These are phyloP conservation scores for Scheffersomyces quercinus DNA, from an alignment of 1,139 yeast species.

Conservation along the genomic window DNA sequence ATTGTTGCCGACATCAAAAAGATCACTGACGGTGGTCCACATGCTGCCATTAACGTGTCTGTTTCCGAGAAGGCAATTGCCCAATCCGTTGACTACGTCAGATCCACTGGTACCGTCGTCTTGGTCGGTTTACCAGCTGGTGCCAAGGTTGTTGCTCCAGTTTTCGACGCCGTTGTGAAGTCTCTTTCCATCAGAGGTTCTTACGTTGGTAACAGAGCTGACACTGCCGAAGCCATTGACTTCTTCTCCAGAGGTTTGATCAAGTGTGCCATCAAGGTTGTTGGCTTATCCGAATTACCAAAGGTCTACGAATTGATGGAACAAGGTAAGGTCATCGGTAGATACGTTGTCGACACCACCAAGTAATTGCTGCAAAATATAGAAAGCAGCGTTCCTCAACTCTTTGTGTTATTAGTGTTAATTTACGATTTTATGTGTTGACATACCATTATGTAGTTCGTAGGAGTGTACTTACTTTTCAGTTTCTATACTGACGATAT, in stretches of 20 bases:
- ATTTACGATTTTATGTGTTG: not conserved
- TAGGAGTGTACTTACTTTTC: too few relatives aligned
- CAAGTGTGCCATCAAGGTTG: conserved; percentile 65
- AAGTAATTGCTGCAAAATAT: conserved; percentile 13
- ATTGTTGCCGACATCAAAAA: conserved; percentile 27
- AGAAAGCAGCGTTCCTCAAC: not conserved
- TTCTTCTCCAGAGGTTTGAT: conserved; percentile 71
- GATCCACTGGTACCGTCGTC: conserved; percentile 76
- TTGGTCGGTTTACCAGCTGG: conserved; percentile 80
- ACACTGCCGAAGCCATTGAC: conserved; percentile 74
- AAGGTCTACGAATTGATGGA: conserved; percentile 66
- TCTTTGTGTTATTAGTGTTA: not conserved
- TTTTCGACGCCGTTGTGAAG: conserved; percentile 65
- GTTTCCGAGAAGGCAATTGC: conserved; percentile 73
- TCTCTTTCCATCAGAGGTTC: conserved; percentile 70
- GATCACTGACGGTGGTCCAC: conserved; percentile 51
- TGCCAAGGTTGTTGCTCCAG: conserved; percentile 61
- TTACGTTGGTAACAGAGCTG: conserved; percentile 80
- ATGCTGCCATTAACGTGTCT: conserved; percentile 78
- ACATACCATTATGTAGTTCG: too few relatives aligned
- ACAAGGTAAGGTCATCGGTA: conserved; percentile 70
- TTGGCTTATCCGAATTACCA: conserved; percentile 61
- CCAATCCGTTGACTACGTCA: conserved; percentile 67
- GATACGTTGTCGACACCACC: conserved; percentile 63
- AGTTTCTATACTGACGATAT: too few relatives aligned